Base-by-base conservation (phyloP, 1,139 yeast species). In the Yamadazyma spencermartinsiae region DNA sequence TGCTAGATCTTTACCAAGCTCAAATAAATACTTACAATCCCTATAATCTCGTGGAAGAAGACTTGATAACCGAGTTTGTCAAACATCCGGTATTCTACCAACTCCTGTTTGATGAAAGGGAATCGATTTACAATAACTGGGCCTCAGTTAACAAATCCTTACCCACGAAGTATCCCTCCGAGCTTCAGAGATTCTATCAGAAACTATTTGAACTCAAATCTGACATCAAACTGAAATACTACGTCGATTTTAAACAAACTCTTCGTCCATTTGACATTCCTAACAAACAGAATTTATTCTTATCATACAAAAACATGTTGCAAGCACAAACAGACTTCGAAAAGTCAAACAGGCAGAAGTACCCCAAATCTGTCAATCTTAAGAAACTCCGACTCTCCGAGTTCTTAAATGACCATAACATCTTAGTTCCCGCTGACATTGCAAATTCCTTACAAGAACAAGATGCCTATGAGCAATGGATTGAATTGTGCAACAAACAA, bases 11-110 rank as follows among this genome's bases (percentile, higher is more conserved):
- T 4, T 51, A 53, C 37, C 44, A 53, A 28, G 44, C 52, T 17
- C 44, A 46, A 27, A 63, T 70, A 15, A 63, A 71, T 4, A 35
- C 54, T 17, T 65, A 56, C 46, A 69, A 69, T 31, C 62, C 72
- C 2, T 72, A 75, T 72, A 55, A 55, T 35, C 43, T 72, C 19
- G 60, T 70, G 1, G 69, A 68, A 43, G 75, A 70, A 37, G 68
- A 65, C 19, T 47, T 65, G 13, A 53, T 67, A 9, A 35, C 50
- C 2, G 62, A 61, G 14, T 52, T 71, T 15, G 59, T 56, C 8
- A 52, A 54, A 29, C 40, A 48, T 26, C 66, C 73, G 1, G 60
- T 54, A n/a, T 70, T 51, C 47, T 69, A 56, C 43, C 47, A 59
- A 2, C 45, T 67, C 3, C 41, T 42, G 2, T 50, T 52, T 15